Evolutionary conservation across 495 filamentous ascomycete species (phyloP).

Genomic region (Penicillium bialowiezense): DNA sequence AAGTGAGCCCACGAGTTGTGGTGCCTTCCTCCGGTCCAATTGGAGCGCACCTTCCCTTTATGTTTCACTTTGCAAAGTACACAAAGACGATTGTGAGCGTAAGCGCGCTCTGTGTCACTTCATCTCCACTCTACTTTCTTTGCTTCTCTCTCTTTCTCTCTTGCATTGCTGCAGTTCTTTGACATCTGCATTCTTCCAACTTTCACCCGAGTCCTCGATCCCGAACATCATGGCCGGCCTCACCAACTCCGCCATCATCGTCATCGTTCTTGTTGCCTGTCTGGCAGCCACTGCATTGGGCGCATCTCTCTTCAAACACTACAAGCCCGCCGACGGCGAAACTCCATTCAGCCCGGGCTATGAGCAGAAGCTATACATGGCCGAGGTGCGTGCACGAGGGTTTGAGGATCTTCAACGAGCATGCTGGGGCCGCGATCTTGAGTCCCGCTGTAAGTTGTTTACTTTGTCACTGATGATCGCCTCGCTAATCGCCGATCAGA

Average conservation of each 20-base stretch:
- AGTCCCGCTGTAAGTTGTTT: conserved; percentile 31
- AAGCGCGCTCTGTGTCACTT: too few relatives aligned
- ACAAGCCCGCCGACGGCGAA: conserved; percentile 21
- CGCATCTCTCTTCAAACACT: conserved; percentile 33
- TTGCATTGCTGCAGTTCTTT: too few relatives aligned
- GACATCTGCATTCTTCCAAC: neutral
- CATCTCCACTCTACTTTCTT: too few relatives aligned
- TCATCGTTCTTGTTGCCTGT: conserved; percentile 41
- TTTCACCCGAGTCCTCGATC: neutral
- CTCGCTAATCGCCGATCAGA: conserved; percentile 9
- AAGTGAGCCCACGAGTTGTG: too few relatives aligned
- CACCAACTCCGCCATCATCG: conserved; percentile 35
- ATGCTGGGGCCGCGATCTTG: conserved; percentile 24
- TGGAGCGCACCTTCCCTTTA: too few relatives aligned
- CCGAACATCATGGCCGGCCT: conserved; percentile 24
- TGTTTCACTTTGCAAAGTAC: too few relatives aligned
- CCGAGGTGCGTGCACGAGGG: conserved; percentile 33
- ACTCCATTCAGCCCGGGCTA: conserved; percentile 15
- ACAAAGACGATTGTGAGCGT: too few relatives aligned
- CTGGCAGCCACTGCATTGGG: conserved; percentile 33
- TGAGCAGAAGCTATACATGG: conserved; percentile 42
- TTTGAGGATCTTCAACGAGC: conserved; percentile 26
- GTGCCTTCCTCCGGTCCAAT: too few relatives aligned
- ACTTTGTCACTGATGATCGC: neutral
- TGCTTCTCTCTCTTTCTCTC: too few relatives aligned